Conservation (phyloP, 1,284 basidiomycete species). For the Ganoderma meredithae region DNA sequence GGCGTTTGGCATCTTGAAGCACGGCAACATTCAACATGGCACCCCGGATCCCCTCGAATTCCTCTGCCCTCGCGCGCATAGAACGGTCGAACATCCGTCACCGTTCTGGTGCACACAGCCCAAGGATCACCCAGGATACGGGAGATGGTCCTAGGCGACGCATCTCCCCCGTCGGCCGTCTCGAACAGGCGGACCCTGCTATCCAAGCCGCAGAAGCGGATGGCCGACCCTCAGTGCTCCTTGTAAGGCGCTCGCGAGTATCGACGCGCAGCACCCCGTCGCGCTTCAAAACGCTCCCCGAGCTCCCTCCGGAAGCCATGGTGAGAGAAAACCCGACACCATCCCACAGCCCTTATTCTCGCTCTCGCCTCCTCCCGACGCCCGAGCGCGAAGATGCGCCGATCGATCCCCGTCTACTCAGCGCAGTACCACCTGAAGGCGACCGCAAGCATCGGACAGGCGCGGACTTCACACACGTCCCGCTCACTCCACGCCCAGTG, state of each 20-base stretch:
- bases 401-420: background rate
- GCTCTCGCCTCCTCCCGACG: background rate
- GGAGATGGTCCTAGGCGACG: background rate
- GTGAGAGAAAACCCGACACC: background rate
- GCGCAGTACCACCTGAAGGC: slow-evolving; percentile 10
- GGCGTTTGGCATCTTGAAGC: background rate
- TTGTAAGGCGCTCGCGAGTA: slow-evolving; percentile 30
- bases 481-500: slow-evolving; percentile 32
- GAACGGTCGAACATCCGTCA: slow-evolving; percentile 33
- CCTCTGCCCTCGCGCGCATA: slow-evolving; percentile 24
- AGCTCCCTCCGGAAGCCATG: slow-evolving; percentile 11
- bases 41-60: slow-evolving; percentile 32
- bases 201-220: slow-evolving; percentile 36
- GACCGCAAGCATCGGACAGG: background rate
- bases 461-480: slow-evolving; percentile 13
- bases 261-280: slow-evolving; percentile 14
- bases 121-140: slow-evolving; percentile 5
- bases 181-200: slow-evolving; percentile 23
- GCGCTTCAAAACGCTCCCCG: slow-evolving; percentile 22
- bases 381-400: background rate
- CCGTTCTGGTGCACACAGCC: slow-evolving; percentile 37
- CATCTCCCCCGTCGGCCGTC: background rate
- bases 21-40: slow-evolving; percentile 29
- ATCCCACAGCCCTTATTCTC: background rate
- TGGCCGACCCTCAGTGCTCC: slow-evolving; percentile 32